Evolutionary conservation across 768 basidiomycete genomes (phyloP).

Genomic region (Tephrocybe rancida): DNA sequence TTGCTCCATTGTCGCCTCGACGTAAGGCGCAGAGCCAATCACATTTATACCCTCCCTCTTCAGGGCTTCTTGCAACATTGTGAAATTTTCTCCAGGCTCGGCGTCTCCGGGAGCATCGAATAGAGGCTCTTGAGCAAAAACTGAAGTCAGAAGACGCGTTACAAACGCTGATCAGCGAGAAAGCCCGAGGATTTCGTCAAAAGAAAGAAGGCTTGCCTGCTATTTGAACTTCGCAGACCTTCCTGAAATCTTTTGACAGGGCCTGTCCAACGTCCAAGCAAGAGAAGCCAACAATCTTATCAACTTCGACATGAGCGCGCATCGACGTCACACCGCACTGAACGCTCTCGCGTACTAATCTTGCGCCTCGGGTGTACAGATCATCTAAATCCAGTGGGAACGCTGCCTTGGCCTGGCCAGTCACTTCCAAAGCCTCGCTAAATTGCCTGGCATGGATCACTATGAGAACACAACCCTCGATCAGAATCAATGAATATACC

Average conservation of each 20-base stretch:
- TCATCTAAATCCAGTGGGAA: slow-evolving; percentile 48
- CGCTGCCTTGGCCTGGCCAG: slow-evolving; percentile 49
- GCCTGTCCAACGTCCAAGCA: slow-evolving; percentile 56
- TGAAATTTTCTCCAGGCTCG: slow-evolving; percentile 45
- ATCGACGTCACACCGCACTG: slow-evolving; percentile 65
- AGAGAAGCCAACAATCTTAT: slow-evolving; percentile 50
- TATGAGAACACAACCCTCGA: slow-evolving; percentile 1
- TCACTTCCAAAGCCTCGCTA: slow-evolving; percentile 54
- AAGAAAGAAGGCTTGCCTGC: slow-evolving; percentile 40
- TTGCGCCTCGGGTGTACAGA: slow-evolving; percentile 52
- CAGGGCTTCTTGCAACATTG: slow-evolving; percentile 46
- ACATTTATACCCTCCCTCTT: slow-evolving; percentile 43
- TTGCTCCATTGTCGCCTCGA: slow-evolving; percentile 50
- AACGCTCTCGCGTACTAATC: slow-evolving; percentile 58
- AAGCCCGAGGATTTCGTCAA: slow-evolving; percentile 10
- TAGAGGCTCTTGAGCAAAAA: slow-evolving; percentile 64
- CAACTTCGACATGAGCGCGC: slow-evolving; percentile 72
- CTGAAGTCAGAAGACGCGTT: slow-evolving; percentile 29
- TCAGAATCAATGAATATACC: slow-evolving; percentile 38
- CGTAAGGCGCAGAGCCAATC: slow-evolving; percentile 68
- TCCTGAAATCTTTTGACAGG: slow-evolving; percentile 45
- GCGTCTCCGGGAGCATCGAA: slow-evolving; percentile 37
- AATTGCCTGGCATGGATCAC: slow-evolving; percentile 44
- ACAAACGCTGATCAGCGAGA: slow-evolving; percentile 12
- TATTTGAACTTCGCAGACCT: slow-evolving; percentile 58